These are phyloP conservation scores for Pleurotus tuoliensis DNA, from an alignment of 768 basidiomycete species.

Conservation along the genomic window DNA sequence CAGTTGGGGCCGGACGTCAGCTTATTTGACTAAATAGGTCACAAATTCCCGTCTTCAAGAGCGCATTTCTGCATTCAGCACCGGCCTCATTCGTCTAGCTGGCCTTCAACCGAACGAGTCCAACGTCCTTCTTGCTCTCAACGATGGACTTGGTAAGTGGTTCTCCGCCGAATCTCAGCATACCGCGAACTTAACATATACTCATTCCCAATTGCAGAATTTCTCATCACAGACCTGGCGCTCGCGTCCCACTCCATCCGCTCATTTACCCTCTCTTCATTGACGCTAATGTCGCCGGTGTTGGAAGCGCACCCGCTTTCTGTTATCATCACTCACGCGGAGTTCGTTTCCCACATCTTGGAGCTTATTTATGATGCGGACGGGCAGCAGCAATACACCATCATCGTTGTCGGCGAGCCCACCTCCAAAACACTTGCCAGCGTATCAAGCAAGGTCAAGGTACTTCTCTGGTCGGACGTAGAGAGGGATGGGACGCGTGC, in stretches of 20 bases:
- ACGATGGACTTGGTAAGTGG: conserved; percentile 69
- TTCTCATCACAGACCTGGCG: conserved; percentile 75
- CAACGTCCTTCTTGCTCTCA: conserved; percentile 70
- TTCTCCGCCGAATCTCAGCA: neutral
- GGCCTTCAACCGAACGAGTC: conserved; percentile 56
- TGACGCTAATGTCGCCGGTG: conserved; percentile 58
- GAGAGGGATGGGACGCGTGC: conserved; percentile 60
- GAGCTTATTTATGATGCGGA: conserved; percentile 66
- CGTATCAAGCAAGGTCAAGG: conserved; percentile 46
- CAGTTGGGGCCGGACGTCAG: neutral
- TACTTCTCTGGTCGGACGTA: conserved; percentile 66
- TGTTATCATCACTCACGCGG: conserved; percentile 69
- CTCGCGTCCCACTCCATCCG: conserved; percentile 66
- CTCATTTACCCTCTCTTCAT: conserved; percentile 61
- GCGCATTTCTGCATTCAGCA: conserved; percentile 68
- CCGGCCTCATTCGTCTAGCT: conserved; percentile 59
- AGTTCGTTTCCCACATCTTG: conserved; percentile 63
- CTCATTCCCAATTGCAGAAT: conserved; percentile 43
- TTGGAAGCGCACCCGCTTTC: conserved; percentile 63
- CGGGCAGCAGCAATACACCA: conserved; percentile 42
- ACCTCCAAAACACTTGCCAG: conserved; percentile 41
- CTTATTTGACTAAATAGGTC: conserved; percentile 41
- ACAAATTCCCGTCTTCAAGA: conserved; percentile 70
- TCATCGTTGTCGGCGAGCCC: conserved; percentile 69
- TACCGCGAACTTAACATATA: neutral